Evolutionary conservation across 305 asterid species (phyloP), one percentile per base, ranked within the genome.

Genomic region (Petunia hybrid): DNA sequence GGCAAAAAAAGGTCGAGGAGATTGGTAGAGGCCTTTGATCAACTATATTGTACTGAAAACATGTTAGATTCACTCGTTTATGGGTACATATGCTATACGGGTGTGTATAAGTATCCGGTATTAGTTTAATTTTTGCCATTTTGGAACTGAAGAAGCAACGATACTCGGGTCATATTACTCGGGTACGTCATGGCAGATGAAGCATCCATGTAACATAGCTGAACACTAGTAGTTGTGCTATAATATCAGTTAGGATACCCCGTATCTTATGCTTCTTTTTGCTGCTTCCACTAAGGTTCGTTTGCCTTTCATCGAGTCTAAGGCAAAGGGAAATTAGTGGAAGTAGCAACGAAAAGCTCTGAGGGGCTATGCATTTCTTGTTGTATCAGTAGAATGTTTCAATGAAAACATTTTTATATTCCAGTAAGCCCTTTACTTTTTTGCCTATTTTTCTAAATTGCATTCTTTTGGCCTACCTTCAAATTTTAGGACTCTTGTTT

Each of bases 311-410:
- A 82, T 51, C 51, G 69, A 70, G 78, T 76, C 53, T 67, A 61
- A 41, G 97, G 95, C 91, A 81, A 89, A 78, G 90, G 91, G 91
- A 85, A 82, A 89, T 89, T 89, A 93, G 99, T 90, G 97, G 97
- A 93, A 95, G 98, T 91, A 82, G 95, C 97, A 93, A 91, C 92
- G 98, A 90, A 97, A 92, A 91, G 97, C 99, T 91, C 88, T 93
- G 87, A 86, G 88, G 89, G 91, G 97, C 87, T 89, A 88, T 89
- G 92, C 91, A 84, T 88, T 82, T 88, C 83, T 45, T 85, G 77
- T 81, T 89, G 84, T 88, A 80, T 71, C 74, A 3, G 39, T 75
- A 8, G 64, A 36, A 73, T 68, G 53, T 80, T 48, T 51, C 41
- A 59, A 68, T 80, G 79, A 51, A 51, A 13, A 73, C 63, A 36